A percentile compares a stretch with the other conserved stretches of the same genome.
phyloP scores from a whole-genome alignment of 331 rosid genomes.

The Malus hybrid region DNA sequence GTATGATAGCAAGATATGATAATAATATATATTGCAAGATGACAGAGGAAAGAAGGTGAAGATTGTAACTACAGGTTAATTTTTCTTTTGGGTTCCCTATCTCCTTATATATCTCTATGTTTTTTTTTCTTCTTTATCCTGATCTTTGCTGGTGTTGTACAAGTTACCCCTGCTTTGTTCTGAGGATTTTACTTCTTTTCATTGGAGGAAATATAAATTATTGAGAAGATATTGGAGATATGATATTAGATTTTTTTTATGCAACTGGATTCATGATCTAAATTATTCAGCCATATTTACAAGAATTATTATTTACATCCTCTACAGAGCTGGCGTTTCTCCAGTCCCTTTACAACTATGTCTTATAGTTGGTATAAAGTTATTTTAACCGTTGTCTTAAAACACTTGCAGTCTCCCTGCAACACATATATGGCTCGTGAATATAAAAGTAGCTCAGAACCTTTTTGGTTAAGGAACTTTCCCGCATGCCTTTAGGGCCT shows the following conservation, averaged over 20 bases:
- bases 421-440: conserved; percentile 6
- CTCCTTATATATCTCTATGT: background rate
- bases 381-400: conserved; percentile 15
- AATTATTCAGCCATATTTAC: conserved; percentile 16
- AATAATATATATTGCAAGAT: background rate
- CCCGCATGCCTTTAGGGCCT: conserved; percentile 11
- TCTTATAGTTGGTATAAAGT: conserved; percentile 16
- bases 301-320: conserved; percentile 32
- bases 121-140: background rate
- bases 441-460: background rate
- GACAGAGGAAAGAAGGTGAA: background rate
- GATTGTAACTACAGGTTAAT: background rate
- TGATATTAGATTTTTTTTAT: conserved; percentile 6
- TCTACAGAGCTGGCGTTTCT: conserved; percentile 18
- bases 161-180: background rate
- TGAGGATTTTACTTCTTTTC: background rate
- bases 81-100: background rate
- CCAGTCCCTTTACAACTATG: conserved; percentile 20
- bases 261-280: conserved; percentile 13
- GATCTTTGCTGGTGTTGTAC: background rate
- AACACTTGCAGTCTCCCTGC: conserved; percentile 11
- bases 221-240: background rate
- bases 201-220: background rate
- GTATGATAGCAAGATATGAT: background rate
- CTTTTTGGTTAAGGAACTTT: conserved; percentile 19